Percentiles rank a stretch among this genome's conserved stretches.
phyloP scores from a whole-genome alignment of 2,329 filamentous ascomycete genomes.

The Diaporthe sp. region DNA sequence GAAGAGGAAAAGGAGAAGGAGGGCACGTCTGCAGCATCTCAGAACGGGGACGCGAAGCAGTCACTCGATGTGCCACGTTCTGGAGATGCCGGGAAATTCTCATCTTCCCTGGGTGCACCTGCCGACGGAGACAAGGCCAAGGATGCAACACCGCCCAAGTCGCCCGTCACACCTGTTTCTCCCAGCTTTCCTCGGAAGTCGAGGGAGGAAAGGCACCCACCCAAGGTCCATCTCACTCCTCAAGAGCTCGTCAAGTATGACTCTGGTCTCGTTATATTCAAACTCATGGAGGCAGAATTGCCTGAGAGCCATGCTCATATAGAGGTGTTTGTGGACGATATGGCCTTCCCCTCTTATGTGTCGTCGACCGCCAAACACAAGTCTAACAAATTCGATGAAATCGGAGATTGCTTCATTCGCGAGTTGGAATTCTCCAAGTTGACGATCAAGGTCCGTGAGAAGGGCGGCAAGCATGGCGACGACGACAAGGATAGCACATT shows the following conservation, averaged over 20 bases:
- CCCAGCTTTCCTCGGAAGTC: conserved; percentile 61
- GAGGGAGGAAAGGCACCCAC: conserved; percentile 70
- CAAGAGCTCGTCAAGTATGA: conserved; percentile 90
- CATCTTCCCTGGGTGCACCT: conserved; percentile 50
- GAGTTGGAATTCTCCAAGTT: conserved; percentile 97
- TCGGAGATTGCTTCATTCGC: conserved; percentile 94
- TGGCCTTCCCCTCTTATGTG: conserved; percentile 89
- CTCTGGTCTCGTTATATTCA: conserved; percentile 94
- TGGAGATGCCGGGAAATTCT: conserved; percentile 61
- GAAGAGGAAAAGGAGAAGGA: conserved; percentile 58
- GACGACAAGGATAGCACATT: conserved; percentile 81
- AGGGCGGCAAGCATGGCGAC: conserved; percentile 79
- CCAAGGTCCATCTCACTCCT: conserved; percentile 82
- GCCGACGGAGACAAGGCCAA: conserved; percentile 45
- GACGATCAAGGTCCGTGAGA: conserved; percentile 87
- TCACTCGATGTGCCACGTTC: conserved; percentile 54
- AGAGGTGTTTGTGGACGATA: conserved; percentile 94
- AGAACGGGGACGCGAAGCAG: conserved; percentile 42
- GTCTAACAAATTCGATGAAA: conserved; percentile 85
- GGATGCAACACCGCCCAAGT: conserved; percentile 57
- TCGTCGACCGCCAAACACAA: conserved; percentile 82
- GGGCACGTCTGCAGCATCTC: conserved; percentile 42
- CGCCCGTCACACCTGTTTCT: conserved; percentile 61
- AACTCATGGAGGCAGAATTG: conserved; percentile 90
- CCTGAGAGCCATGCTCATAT: conserved; percentile 81